These are phyloP conservation scores for Porphyrellus sp. DNA, from an alignment of 1,284 basidiomycete species.

Conservation along the genomic window DNA sequence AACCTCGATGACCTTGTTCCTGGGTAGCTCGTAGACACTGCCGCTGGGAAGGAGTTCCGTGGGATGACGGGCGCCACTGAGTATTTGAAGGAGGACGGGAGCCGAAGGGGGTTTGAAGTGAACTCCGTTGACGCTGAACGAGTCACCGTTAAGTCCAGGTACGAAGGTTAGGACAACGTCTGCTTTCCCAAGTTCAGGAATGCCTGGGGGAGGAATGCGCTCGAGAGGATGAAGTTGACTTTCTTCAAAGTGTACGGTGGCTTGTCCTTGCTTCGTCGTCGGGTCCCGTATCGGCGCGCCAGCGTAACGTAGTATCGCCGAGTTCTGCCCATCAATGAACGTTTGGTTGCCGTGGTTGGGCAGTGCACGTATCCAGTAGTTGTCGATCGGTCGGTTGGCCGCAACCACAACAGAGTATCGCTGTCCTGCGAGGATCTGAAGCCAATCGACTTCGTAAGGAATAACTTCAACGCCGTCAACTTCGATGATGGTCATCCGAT, in stretches of 20 bases:
- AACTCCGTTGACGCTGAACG: conserved; percentile 38
- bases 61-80: conserved; percentile 45
- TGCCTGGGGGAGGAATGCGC: conserved; percentile 32
- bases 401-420: conserved; percentile 37
- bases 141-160: conserved; percentile 18
- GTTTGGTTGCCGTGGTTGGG: conserved; percentile 25
- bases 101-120: conserved; percentile 39
- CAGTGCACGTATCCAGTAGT: conserved; percentile 32
- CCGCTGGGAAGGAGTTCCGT: conserved; percentile 45
- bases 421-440: conserved; percentile 37
- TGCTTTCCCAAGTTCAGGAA: conserved; percentile 34
- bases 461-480: conserved; percentile 45
- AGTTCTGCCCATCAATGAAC: conserved; percentile 36
- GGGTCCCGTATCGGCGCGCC: conserved; percentile 39
- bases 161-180: conserved; percentile 36
- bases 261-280: conserved; percentile 20
- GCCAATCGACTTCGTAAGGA: conserved; percentile 37
- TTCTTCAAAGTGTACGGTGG: conserved; percentile 32
- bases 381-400: conserved; percentile 40
- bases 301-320: conserved; percentile 45
- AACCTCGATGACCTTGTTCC: conserved; percentile 47
- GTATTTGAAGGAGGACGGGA: conserved; percentile 51
- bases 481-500: conserved; percentile 48
- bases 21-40: conserved; percentile 44
- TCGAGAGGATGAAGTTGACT: conserved; percentile 31